phyloP scores from a whole-genome alignment of 179 eudicot species.

The Beta corolliflora region DNA sequence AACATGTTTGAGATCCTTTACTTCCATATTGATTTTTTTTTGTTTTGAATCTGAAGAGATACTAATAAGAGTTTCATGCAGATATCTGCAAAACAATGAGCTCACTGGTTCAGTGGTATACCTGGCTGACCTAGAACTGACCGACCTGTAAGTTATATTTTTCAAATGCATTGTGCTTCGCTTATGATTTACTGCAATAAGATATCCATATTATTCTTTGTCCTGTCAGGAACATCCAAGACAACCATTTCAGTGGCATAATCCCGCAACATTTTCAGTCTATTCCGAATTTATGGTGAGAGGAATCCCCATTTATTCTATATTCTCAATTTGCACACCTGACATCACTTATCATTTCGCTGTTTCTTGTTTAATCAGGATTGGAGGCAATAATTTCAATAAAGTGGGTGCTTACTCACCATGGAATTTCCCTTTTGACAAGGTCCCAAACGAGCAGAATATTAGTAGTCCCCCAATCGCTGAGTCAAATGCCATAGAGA shows the following conservation, averaged over 20 bases:
- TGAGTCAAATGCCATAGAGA: slow-evolving; percentile 69
- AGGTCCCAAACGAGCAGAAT: slow-evolving; percentile 49
- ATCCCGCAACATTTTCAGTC: slow-evolving; percentile 72
- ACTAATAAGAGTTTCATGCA: slow-evolving; percentile 28
- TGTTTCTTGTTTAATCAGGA: slow-evolving; percentile 44
- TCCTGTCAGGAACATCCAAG: slow-evolving; percentile 74
- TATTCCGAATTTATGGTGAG: slow-evolving; percentile 76
- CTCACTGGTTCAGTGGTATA: slow-evolving; percentile 85
- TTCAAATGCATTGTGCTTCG: slow-evolving; percentile 16
- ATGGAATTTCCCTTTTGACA: slow-evolving; percentile 70
- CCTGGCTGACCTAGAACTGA: slow-evolving; percentile 67
- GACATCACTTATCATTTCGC: slow-evolving; percentile 1
- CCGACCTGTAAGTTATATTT: slow-evolving; percentile 63
- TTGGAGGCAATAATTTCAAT: slow-evolving; percentile 73
- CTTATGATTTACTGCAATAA: slow-evolving; percentile 13
- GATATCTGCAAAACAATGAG: slow-evolving; percentile 73
- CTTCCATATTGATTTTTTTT: background rate
- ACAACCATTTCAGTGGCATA: slow-evolving; percentile 89
- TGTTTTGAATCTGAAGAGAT: background rate
- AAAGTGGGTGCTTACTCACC: slow-evolving; percentile 51
- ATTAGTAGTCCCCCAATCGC: slow-evolving; percentile 66
- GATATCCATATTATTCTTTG: background rate
- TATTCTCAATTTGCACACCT: background rate
- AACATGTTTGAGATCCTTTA: background rate
- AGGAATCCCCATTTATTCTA: slow-evolving; percentile 4